Base-by-base conservation (phyloP, 2,329 filamentous ascomycete genomes). In the Fonsecaea pedrosoi region DNA sequence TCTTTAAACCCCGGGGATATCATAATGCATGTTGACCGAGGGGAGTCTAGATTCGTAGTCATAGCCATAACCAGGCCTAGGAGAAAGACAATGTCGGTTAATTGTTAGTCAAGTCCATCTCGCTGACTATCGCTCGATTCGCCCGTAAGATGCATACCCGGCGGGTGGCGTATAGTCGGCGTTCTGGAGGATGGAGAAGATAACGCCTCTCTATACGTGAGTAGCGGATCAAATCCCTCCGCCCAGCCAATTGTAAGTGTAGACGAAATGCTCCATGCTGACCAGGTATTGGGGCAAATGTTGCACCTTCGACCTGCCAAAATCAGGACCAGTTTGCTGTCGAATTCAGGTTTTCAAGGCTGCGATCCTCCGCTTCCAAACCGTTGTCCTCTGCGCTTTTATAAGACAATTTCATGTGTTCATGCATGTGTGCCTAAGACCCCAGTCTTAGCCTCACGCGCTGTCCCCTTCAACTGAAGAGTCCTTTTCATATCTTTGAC, bases 91-190 rank as follows among this genome's bases (percentile, higher is more conserved):
- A 21, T 21, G 2, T 34, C 48, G 59, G 45, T 54, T 54, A 61
- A 54, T 37, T 40, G 38, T 40, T 13, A 25, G 45, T 35, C 37
- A 18, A 18, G 40, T n/a, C 40, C 15, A 18, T 45, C 40, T 18
- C 2, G n/a, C 15, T 45, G 50, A 3, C 25, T 2, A 30, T 3
- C 10, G 12, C 50, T 37, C n/a, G 32, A 30, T 13, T 38, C 45
- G 12, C 45, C 58, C 57, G 40, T 35, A 37, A 60, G 57, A 50
- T 38, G 10, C 40, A 37, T 21, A 50, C 18, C 1, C 12, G 40
- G 57, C 30, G n/a, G 25, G 40, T 60, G 57, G 57, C 57, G 18
- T 9, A 54, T 50, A 35, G 45, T 54, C 18, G 34, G n/a, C 45
- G 35, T 32, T 38, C 45, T 12, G n/a, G 32, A 13, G 6, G 9